These are phyloP conservation scores for Camellia japonica DNA, from an alignment of 148 eudicot species.

Conservation along the genomic window DNA sequence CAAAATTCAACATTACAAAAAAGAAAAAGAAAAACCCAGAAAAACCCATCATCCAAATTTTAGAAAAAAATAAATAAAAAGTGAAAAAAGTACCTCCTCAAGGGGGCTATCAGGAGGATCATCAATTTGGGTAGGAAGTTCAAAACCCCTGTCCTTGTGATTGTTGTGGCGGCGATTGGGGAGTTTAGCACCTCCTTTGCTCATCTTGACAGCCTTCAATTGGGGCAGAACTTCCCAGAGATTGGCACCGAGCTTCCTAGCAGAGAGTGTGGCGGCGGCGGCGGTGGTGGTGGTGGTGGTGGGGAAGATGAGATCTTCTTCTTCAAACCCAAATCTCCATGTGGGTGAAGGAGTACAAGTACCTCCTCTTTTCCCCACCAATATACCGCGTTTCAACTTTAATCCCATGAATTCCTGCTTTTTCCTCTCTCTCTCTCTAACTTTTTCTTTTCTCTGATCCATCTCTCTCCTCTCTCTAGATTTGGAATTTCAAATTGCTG, in stretches of 20 bases:
- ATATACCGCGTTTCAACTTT: constrained; percentile 55
- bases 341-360: constrained; percentile 72
- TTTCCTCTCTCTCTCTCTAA: constrained; percentile 33
- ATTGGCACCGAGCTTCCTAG: constrained; percentile 76
- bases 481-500: constrained; percentile 19
- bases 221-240: constrained; percentile 68
- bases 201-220: constrained; percentile 38
- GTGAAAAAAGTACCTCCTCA: constrained; percentile 39
- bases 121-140: constrained; percentile 30
- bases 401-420: constrained; percentile 54
- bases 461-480: constrained; percentile 13
- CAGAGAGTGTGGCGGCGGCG: constrained; percentile 32
- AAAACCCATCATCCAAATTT: not conserved
- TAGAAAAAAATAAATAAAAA: not conserved
- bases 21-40: too few relatives aligned
- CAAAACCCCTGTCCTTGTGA: constrained; percentile 30
- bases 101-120: constrained; percentile 24
- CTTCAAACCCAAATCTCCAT: constrained; percentile 46
- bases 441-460: constrained; percentile 23
- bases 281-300: not conserved
- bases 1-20: not conserved
- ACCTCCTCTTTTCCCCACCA: constrained; percentile 62
- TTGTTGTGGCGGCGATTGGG: constrained; percentile 13
- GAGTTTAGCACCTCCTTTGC: constrained; percentile 18
- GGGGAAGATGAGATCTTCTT: constrained; percentile 20